Evolutionary conservation across 306 rosid species (phyloP).

Genomic region (Cicer pinnatifidum): DNA sequence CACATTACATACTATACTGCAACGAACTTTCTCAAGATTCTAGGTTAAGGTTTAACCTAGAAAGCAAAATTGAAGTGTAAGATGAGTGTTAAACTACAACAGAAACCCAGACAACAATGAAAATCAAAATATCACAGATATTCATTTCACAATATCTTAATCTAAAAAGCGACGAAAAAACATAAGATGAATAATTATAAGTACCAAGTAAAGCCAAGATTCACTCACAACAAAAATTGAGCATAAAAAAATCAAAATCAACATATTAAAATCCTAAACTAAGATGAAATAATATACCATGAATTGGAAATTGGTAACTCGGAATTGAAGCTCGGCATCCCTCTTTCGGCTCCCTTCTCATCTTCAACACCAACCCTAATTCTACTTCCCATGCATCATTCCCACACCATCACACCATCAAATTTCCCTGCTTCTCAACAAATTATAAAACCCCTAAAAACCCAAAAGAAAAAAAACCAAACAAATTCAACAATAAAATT

Average conservation of each 20-base stretch:
- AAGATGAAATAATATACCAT: conserved; percentile 41
- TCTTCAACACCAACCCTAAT: conserved; percentile 51
- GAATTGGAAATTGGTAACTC: conserved; percentile 45
- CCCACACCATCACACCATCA: conserved; percentile 34
- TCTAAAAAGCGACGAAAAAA: conserved; percentile 20
- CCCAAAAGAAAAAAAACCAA: conserved; percentile 21
- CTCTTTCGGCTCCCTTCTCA: conserved; percentile 54
- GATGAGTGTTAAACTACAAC: background rate
- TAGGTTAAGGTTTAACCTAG: conserved; percentile 7
- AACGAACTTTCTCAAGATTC: conserved; percentile 14
- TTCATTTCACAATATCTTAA: conserved; percentile 18
- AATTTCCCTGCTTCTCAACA: conserved; percentile 28
- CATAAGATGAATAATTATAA: background rate
- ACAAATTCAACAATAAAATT: conserved; percentile 27
- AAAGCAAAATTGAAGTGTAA: conserved; percentile 2
- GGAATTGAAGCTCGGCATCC: conserved; percentile 61
- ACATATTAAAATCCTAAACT: conserved; percentile 7
- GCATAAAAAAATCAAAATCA: conserved; percentile 11
- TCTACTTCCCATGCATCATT: conserved; percentile 50
- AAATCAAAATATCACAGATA: conserved; percentile 17
- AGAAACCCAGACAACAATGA: conserved; percentile 10
- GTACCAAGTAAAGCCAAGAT: conserved; percentile 29
- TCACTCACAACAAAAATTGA: conserved; percentile 37
- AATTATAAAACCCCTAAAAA: conserved; percentile 16
- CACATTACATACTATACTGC: background rate